Conservation (phyloP, 306 rosid genomes). For the Prunus mira region DNA sequence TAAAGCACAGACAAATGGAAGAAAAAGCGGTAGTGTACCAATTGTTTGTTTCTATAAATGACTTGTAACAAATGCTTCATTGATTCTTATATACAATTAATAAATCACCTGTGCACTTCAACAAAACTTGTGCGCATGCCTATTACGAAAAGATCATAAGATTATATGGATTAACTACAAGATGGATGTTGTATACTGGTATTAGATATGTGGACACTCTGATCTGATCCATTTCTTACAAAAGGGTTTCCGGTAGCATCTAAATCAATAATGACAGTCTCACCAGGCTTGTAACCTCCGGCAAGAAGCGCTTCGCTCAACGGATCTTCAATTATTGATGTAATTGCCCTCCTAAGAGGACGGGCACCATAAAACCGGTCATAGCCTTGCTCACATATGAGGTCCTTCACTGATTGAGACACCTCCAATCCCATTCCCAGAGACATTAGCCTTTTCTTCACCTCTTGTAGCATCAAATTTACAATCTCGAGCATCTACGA, state of each 20-base stretch:
- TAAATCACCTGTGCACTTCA: constrained; percentile 6
- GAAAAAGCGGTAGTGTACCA: background rate
- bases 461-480: constrained; percentile 61
- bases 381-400: constrained; percentile 66
- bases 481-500: constrained; percentile 70
- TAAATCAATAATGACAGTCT: constrained; percentile 64
- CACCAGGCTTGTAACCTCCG: constrained; percentile 63
- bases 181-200: constrained; percentile 17
- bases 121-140: constrained; percentile 10
- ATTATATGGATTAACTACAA: constrained; percentile 11
- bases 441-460: constrained; percentile 54
- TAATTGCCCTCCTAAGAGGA: constrained; percentile 69
- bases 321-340: constrained; percentile 62
- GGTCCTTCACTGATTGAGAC: constrained; percentile 65
- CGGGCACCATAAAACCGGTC: constrained; percentile 75
- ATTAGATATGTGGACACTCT: constrained; percentile 48
- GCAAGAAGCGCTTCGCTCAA: constrained; percentile 68
- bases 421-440: constrained; percentile 60
- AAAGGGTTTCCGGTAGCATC: constrained; percentile 63
- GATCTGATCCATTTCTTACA: constrained; percentile 49
- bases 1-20: too few relatives aligned
- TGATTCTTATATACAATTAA: constrained; percentile 4
- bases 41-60: background rate
- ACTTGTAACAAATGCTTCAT: background rate
- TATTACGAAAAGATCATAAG: background rate